Conservation (phyloP, 1,139 yeast genomes). For the Pichia sp. region DNA sequence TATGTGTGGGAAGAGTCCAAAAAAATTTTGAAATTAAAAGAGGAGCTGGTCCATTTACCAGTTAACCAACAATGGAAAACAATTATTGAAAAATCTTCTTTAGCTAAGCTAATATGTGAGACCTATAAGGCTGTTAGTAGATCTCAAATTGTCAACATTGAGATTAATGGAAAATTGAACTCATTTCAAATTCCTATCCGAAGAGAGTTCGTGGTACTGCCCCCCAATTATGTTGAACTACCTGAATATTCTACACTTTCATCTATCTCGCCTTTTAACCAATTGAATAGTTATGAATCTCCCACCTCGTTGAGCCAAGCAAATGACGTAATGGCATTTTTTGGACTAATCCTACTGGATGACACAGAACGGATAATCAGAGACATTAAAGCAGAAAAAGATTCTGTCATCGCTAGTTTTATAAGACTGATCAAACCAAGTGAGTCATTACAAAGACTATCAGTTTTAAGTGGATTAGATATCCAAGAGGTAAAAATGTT, state of each 20-base stretch:
- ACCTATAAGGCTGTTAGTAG: constrained; percentile 63
- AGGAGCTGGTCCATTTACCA: constrained; percentile 35
- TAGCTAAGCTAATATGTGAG: constrained; percentile 66
- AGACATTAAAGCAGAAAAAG: constrained; percentile 65
- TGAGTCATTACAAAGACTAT: constrained; percentile 50
- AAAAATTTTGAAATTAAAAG: constrained; percentile 55
- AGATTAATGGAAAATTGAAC: constrained; percentile 58
- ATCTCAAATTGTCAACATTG: constrained; percentile 74
- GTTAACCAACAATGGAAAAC: constrained; percentile 32
- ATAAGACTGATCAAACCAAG: constrained; percentile 65
- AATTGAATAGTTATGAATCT: constrained; percentile 27
- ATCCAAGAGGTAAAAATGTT: constrained; percentile 60
- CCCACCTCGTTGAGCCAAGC: constrained; percentile 35
- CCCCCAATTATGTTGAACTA: constrained; percentile 62
- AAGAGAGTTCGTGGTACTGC: constrained; percentile 68
- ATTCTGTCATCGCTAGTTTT: constrained; percentile 61
- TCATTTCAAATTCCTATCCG: constrained; percentile 88
- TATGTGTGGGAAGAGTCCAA: constrained; percentile 73
- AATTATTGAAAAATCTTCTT: constrained; percentile 50
- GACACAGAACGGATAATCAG: constrained; percentile 71
- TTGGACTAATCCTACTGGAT: constrained; percentile 70
- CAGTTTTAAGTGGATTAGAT: constrained; percentile 40
- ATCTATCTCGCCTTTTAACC: constrained; percentile 42
- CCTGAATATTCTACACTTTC: constrained; percentile 73
- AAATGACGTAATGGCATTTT: constrained; percentile 40